phyloP scores from a whole-genome alignment of 805 yeast genomes.

The Wickerhamomyces tratensis region DNA sequence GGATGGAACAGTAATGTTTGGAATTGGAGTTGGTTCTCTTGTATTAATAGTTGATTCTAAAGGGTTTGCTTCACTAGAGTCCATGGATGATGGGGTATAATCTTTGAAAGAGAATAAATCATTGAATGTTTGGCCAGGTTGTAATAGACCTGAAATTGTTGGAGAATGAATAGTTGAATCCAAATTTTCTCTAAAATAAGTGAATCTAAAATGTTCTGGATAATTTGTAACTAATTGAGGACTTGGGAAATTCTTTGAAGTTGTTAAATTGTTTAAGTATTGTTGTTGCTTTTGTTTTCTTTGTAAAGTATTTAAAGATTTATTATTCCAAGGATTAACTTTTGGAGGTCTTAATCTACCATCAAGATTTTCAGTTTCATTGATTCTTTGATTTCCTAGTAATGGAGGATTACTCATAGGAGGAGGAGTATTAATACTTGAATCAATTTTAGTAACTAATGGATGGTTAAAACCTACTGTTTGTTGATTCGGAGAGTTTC shows the following conservation, averaged over 20 bases:
- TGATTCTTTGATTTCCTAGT: slow-evolving; percentile 32
- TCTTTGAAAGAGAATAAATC: slow-evolving; percentile 49
- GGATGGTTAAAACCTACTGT: slow-evolving; percentile 32
- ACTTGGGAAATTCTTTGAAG: slow-evolving; percentile 7
- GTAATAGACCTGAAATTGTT: slow-evolving; percentile 70
- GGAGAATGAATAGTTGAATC: slow-evolving; percentile 88
- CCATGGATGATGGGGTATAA: slow-evolving; percentile 2
- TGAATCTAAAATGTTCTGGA: slow-evolving; percentile 62
- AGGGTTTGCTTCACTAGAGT: neutral
- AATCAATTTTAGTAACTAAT: slow-evolving; percentile 31
- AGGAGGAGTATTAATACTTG: slow-evolving; percentile 5
- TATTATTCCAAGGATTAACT: slow-evolving; percentile 59
- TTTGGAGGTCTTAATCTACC: slow-evolving; percentile 72
- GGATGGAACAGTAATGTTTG: slow-evolving; percentile 1
- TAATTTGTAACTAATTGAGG: slow-evolving; percentile 25
- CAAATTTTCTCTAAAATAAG: slow-evolving; percentile 86
- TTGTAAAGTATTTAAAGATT: neutral
- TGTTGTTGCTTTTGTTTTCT: neutral
- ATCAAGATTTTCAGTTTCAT: slow-evolving; percentile 43
- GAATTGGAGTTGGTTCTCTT: slow-evolving; percentile 1
- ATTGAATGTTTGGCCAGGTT: slow-evolving; percentile 48
- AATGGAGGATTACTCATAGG: slow-evolving; percentile 16
- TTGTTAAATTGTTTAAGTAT: too few species aligned
- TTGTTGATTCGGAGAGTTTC: neutral
- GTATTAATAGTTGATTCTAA: neutral